Conservation (phyloP, 345 rosid genomes). For the Hirschfeldia incana region DNA sequence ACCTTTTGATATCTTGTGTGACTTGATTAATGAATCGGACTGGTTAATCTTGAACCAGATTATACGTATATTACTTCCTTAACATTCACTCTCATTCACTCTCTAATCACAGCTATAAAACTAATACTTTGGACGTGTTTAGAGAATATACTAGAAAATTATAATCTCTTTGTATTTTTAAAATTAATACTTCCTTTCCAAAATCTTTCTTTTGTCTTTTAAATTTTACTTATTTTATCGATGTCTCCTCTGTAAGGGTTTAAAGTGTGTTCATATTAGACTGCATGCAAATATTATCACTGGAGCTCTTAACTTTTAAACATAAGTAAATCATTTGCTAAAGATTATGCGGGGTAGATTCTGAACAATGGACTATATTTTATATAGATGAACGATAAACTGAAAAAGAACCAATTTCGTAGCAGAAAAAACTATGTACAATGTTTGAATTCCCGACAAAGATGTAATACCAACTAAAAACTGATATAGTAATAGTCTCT, state of each 20-base stretch:
- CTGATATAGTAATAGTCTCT: too few relatives aligned
- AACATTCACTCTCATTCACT: not conserved
- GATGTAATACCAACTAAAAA: too few relatives aligned
- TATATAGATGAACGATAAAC: too few relatives aligned
- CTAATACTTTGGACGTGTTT: not conserved
- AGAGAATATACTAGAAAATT: not conserved
- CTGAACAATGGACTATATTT: too few relatives aligned
- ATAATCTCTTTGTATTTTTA: not conserved
- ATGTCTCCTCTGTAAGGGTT: not conserved
- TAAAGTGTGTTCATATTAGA: not conserved
- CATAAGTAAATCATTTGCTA: not conserved
- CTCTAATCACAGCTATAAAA: not conserved
- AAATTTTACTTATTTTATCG: not conserved
- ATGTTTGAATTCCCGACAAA: too few relatives aligned
- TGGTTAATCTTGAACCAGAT: not conserved
- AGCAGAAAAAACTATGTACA: too few relatives aligned
- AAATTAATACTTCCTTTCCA: not conserved
- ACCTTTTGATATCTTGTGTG: not conserved
- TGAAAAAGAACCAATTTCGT: too few relatives aligned
- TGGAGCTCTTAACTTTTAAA: not conserved
- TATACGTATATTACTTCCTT: not conserved
- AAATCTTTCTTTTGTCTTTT: not conserved
- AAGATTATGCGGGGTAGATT: not conserved
- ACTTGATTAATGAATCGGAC: not conserved
- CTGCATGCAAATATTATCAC: not conserved